Base-by-base conservation (phyloP, 129 eudicot species). In the Lonicera japonica region DNA sequence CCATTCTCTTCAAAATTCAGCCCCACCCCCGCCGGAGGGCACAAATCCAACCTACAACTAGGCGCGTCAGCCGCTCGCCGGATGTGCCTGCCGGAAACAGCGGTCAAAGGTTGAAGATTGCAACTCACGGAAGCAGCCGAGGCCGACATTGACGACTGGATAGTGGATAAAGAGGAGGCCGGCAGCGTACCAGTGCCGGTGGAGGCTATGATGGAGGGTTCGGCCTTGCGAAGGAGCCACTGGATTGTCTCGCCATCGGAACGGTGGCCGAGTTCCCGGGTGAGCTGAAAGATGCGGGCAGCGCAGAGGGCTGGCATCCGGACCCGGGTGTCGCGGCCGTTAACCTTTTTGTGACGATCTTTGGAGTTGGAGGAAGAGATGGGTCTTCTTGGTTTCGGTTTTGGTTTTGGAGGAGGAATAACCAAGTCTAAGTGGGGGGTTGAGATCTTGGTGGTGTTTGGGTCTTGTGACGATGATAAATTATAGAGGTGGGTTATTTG, bases 231-330 rank as follows among this genome's bases (percentile, higher is more conserved):
- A 60, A 78, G 71, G 50, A 78, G 79, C 83, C 83, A 78, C 75
- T 72, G 78, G 25, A 78, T 73, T 47, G 83, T 78, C 72, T 78
- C 83, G 7, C 83, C 83, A 39, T 78, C 83, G 43, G 72, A 57
- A 13, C 78, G 78, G 65, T 67, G 83, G 16, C 75, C 69, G 9
- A 78, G 75, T 50, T 78, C 83, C 4, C 68, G 74, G 2, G 83
- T 78, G 6, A 78, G 75, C 72, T 78, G 83, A 58, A 78, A 78
- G 29, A 78, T 64, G 14, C 83, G 74, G 55, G 83, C 83, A 50
- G 83, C 83, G 59, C 75, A 67, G n/a, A 78, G 68, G 1, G 83
- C 75, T 25, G 83, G 83, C 69, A 78, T 62, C 54, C 83, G 62
- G 19, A 78, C 72, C 16, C 83, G 78, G 11, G 78, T 78, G 39